Evolutionary conservation across 1,284 basidiomycete species (phyloP).

Genomic region (Cryptococcus depauperatus): DNA sequence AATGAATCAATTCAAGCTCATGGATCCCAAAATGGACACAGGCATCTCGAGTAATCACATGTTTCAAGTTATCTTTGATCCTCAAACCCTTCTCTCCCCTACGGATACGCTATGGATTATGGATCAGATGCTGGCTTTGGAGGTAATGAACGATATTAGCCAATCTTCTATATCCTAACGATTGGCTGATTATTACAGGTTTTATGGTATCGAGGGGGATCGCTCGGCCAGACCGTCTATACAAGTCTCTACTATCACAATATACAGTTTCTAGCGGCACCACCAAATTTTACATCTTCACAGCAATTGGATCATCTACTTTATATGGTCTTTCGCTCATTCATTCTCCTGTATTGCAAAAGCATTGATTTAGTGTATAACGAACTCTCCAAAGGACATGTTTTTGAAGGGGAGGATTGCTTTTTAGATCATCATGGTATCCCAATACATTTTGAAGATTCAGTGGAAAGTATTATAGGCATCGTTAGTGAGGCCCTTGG

Average conservation of each 20-base stretch:
- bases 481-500: constrained; percentile 55
- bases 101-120: constrained; percentile 80
- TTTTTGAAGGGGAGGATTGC: constrained; percentile 82
- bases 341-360: constrained; percentile 67
- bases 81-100: constrained; percentile 56
- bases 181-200: constrained; percentile 60
- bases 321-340: constrained; percentile 62
- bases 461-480: constrained; percentile 54
- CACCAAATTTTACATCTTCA: constrained; percentile 1
- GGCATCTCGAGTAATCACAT: constrained; percentile 48
- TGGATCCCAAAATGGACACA: constrained; percentile 80
- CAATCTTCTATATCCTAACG: background rate
- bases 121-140: constrained; percentile 67
- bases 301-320: constrained; percentile 53
- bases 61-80: constrained; percentile 52
- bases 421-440: constrained; percentile 78
- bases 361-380: constrained; percentile 73
- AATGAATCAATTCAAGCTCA: constrained; percentile 49
- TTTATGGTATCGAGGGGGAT: constrained; percentile 76
- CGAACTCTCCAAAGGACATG: constrained; percentile 62
- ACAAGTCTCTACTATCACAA: constrained; percentile 70
- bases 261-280: constrained; percentile 24
- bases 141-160: constrained; percentile 51
- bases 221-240: constrained; percentile 75
- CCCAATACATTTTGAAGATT: constrained; percentile 61